phyloP scores from a whole-genome alignment of 306 rosid species.

The Cotoneaster glaucophyllus region DNA sequence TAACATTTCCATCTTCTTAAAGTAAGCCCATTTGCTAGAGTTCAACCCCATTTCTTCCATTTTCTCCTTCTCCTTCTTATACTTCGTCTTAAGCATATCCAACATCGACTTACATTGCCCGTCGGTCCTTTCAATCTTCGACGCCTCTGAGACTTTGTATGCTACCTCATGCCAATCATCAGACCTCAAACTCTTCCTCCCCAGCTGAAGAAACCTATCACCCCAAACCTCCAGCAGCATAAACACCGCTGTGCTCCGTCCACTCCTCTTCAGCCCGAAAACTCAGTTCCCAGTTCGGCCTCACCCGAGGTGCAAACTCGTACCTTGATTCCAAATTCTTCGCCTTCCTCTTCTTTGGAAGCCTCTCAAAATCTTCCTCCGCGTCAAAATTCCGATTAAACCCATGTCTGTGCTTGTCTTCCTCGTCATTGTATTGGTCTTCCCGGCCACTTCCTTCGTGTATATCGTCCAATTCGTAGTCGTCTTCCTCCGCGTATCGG shows the following conservation, averaged over 20 bases:
- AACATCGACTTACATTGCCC: constrained; percentile 48
- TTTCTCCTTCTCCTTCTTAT: constrained; percentile 61
- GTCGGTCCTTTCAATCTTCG: constrained; percentile 38
- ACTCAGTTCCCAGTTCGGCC: constrained; percentile 13
- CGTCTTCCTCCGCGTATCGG: constrained; percentile 33
- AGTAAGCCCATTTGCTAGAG: constrained; percentile 55
- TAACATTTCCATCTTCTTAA: constrained; percentile 75
- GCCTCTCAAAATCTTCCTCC: constrained; percentile 31
- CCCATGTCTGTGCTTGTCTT: constrained; percentile 15
- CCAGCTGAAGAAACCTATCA: constrained; percentile 59
- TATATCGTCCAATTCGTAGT: constrained; percentile 17
- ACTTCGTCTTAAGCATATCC: constrained; percentile 62
- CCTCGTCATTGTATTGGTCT: constrained; percentile 7
- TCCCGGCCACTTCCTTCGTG: constrained; percentile 21
- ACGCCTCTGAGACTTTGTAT: constrained; percentile 56
- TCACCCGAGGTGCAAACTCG: constrained; percentile 41
- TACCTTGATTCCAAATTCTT: constrained; percentile 35
- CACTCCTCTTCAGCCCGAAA: constrained; percentile 31
- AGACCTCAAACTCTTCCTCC: constrained; percentile 75
- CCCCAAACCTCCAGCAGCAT: constrained; percentile 80
- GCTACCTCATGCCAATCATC: constrained; percentile 75
- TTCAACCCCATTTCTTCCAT: constrained; percentile 48
- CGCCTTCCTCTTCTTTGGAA: constrained; percentile 50
- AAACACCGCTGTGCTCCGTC: constrained; percentile 56
- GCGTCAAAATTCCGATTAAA: constrained; percentile 14